Percentiles rank a stretch among this genome's conserved stretches.
Conservation (phyloP, 2,329 filamentous ascomycete species). For the Emergomyces africanus region DNA sequence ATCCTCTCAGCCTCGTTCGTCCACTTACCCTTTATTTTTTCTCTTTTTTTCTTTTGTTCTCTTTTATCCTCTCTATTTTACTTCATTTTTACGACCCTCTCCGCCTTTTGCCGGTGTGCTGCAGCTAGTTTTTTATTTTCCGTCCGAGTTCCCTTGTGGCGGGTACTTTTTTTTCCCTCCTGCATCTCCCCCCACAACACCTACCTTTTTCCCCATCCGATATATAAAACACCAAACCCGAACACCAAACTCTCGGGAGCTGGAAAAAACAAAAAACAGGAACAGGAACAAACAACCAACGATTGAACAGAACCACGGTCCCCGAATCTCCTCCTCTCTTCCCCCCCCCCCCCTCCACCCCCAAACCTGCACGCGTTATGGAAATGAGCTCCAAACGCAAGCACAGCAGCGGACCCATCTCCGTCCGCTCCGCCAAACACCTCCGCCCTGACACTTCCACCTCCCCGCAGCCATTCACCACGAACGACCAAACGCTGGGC, state of each 20-base stretch:
- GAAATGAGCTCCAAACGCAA: slow-evolving; percentile 45
- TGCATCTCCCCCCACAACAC: neutral
- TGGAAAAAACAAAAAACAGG: neutral
- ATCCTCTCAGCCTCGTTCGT: neutral
- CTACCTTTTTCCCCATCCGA: too few relatives aligned
- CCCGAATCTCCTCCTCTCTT: slow-evolving; percentile 1
- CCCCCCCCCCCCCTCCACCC: neutral
- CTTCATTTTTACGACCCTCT: neutral
- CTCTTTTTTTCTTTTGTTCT: neutral
- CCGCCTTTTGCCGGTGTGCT: neutral
- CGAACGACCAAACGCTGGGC: slow-evolving; percentile 27
- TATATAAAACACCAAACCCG: neutral
- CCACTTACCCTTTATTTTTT: neutral
- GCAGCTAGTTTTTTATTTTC: neutral
- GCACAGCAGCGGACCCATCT: slow-evolving; percentile 34
- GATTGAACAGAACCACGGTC: neutral
- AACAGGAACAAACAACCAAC: slow-evolving; percentile 1
- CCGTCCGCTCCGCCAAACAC: slow-evolving; percentile 44
- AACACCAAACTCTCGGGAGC: neutral
- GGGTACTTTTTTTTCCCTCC: neutral
- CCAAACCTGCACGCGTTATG: slow-evolving; percentile 29
- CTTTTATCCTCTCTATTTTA: neutral
- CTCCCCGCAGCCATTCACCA: slow-evolving; percentile 21
- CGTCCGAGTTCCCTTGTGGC: neutral
- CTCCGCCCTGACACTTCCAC: slow-evolving; percentile 35